Base-by-base conservation (phyloP, 495 filamentous ascomycete genomes). In the Penicillium coprophilum region DNA sequence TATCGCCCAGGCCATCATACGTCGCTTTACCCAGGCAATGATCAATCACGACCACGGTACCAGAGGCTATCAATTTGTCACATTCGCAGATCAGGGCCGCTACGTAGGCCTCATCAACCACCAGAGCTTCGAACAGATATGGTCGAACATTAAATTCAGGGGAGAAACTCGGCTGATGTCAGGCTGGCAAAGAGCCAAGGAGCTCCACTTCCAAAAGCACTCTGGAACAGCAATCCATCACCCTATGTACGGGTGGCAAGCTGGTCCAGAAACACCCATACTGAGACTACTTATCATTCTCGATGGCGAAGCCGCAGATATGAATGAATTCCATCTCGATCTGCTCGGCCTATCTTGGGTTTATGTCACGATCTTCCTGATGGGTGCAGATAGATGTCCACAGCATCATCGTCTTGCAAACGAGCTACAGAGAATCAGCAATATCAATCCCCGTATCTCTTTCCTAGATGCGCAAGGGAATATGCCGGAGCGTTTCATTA, bases 391-490 rank as follows among this genome's bases (percentile, higher is more conserved):
- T 58, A 73, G 75, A 23, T 79, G 75, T 54, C 75, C 73, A 2
- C 72, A 78, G 51, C 76, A 80, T 46, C 76, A 80, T 65, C 68
- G 76, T 11, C 74, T 75, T 63, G 77, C 77, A 4, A 79, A 77
- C 57, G 72, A 77, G 43, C 57, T 79, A 49, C 71, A 74, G 46
- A 65, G 76, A 17, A 80, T 79, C 50, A 75, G 71, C 47, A 74
- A 79, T 39, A 64, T 73, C 12, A 79, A 80, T 56, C 73, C 67
- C 12, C 76, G 76, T 56, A 70, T 80, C 6, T 73, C 74, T 0
- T 79, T 80, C 62, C 71, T 80, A 2, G 77, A 78, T 64, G 75
- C 77, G 6, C 77, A 80, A 47, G 77, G 76, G 3, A 77, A 78
- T 51, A 64, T 62, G 2, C 77, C 77, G 1, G 77, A 80, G 56